These are phyloP conservation scores for Adansonia digitata DNA, from an alignment of 345 rosid genomes.

Conservation along the genomic window DNA sequence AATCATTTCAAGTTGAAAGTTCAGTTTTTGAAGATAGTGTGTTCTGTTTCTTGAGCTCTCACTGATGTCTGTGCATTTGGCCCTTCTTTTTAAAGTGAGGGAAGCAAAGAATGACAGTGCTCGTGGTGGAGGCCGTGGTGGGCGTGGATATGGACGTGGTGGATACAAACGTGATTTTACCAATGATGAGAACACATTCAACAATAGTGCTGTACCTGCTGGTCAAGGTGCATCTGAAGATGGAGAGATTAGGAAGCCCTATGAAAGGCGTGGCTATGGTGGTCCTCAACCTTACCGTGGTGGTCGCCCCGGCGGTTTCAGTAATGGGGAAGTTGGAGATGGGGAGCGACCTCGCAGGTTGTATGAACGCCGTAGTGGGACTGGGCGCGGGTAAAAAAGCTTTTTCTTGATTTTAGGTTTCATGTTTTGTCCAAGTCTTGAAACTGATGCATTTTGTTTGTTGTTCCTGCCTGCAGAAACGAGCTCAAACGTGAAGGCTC, in stretches of 20 bases:
- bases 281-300: constrained; percentile 50
- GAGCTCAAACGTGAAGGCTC: constrained; percentile 79
- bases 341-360: constrained; percentile 59
- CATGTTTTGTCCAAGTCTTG: not conserved
- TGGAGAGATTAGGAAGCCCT: constrained; percentile 44
- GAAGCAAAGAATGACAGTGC: constrained; percentile 54
- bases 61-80: not conserved
- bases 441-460: not conserved
- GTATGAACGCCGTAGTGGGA: constrained; percentile 80
- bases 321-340: constrained; percentile 65
- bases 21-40: not conserved
- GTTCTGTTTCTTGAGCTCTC: not conserved
- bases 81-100: constrained; percentile 42
- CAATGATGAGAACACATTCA: constrained; percentile 38
- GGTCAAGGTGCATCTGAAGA: constrained; percentile 51
- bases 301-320: constrained; percentile 59
- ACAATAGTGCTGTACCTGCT: constrained; percentile 35
- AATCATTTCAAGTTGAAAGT: not conserved
- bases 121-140: constrained; percentile 44
- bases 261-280: constrained; percentile 44
- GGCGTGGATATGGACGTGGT: constrained; percentile 35
- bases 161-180: constrained; percentile 49
- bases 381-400: constrained; percentile 72
- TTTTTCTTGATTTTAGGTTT: not conserved
- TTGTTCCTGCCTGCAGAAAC: constrained; percentile 31